Evolutionary conservation across 1,284 basidiomycete species (phyloP).

Genomic region (Neonothopanus nambi): DNA sequence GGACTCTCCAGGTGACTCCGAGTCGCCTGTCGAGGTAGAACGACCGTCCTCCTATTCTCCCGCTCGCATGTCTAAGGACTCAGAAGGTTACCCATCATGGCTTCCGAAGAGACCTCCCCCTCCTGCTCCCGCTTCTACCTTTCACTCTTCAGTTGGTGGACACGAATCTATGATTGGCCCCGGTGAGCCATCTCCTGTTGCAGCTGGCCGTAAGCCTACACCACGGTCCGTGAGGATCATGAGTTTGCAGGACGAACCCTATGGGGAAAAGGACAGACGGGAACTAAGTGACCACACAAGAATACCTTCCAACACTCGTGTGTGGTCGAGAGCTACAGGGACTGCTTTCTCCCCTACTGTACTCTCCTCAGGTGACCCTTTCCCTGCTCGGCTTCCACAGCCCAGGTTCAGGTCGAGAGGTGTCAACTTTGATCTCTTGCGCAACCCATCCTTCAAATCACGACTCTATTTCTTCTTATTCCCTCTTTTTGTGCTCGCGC

Average conservation of each 20-base stretch:
- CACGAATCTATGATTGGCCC: constrained; percentile 32
- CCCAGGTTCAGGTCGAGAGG: constrained; percentile 66
- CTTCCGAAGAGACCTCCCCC: constrained; percentile 75
- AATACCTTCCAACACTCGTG: constrained; percentile 40
- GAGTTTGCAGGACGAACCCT: constrained; percentile 52
- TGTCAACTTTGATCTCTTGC: constrained; percentile 64
- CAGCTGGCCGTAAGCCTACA: constrained; percentile 69
- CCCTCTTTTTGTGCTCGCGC: constrained; percentile 66
- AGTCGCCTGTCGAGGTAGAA: constrained; percentile 23
- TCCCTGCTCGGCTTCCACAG: constrained; percentile 39
- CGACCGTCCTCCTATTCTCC: constrained; percentile 14
- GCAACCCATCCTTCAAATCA: constrained; percentile 55
- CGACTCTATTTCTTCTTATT: constrained; percentile 66
- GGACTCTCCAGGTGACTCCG: constrained; percentile 27
- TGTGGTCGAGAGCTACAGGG: constrained; percentile 63
- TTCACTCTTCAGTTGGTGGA: constrained; percentile 55
- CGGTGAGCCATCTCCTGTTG: constrained; percentile 38
- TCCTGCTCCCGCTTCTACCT: constrained; percentile 69
- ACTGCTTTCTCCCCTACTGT: constrained; percentile 48
- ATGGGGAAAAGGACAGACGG: constrained; percentile 31
- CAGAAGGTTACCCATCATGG: constrained; percentile 79
- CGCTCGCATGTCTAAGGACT: constrained; percentile 38
- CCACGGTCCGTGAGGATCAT: constrained; percentile 79
- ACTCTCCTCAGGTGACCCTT: constrained; percentile 37
- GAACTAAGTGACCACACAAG: constrained; percentile 57